Percentiles rank a stretch among this genome's conserved stretches.
These are phyloP conservation scores for Colletotrichum viniferum DNA, from an alignment of 2,329 filamentous ascomycete genomes.

Conservation along the genomic window DNA sequence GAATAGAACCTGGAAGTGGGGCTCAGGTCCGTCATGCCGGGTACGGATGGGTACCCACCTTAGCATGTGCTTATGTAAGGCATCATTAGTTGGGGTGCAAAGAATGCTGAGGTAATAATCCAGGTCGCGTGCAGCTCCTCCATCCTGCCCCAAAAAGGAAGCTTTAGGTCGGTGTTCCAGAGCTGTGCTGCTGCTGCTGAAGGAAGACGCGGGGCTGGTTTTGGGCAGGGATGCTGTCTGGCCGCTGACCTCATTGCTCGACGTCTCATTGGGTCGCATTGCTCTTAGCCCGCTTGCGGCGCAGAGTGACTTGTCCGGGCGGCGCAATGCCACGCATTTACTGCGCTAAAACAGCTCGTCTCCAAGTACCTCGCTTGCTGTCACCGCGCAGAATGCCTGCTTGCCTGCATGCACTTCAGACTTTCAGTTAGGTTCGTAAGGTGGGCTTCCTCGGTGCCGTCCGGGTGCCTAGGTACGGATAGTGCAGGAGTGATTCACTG, in stretches of 20 bases:
- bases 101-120: neutral
- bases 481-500: neutral
- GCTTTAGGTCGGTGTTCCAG: neutral
- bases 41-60: neutral
- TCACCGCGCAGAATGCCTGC: neutral
- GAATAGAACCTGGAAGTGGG: neutral
- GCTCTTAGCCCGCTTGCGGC: conserved; percentile 6
- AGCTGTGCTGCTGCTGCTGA: neutral
- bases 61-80: neutral
- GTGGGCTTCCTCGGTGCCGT: neutral
- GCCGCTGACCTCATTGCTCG: conserved; percentile 14
- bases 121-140: neutral
- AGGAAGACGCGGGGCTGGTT: conserved; percentile 13
- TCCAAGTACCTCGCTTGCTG: neutral
- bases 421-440: neutral
- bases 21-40: neutral
- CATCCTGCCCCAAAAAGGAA: neutral
- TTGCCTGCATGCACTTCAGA: neutral
- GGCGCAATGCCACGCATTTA: neutral
- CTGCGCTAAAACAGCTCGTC: neutral
- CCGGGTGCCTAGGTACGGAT: neutral
- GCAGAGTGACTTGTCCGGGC: conserved; percentile 5
- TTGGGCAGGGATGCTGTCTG: neutral
- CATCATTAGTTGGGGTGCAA: neutral
- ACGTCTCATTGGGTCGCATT: conserved; percentile 11